Base-by-base conservation (phyloP, 208 protist genomes). In the Trypanosoma boissoni region DNA sequence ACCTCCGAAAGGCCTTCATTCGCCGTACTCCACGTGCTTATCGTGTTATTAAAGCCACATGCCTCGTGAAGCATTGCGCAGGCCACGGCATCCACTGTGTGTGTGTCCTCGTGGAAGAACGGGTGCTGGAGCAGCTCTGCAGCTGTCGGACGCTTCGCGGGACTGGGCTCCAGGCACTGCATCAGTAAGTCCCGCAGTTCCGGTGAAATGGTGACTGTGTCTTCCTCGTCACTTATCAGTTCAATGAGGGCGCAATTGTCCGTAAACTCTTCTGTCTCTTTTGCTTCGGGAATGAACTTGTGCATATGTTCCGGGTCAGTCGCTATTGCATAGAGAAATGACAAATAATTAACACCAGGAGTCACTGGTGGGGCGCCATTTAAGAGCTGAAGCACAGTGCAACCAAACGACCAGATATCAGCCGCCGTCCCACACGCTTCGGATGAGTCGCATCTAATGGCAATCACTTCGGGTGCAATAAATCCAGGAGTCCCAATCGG, bases 381-480 rank as follows among this genome's bases (percentile, higher is more conserved):
- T 20, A 81, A 39, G 46, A 83, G 64, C 57, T 83, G 64, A 8
- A 81, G 32, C 12, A 80, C 18, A 6, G 74, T 83, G 68, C 69
- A 72, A 14, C 69, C 77, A 29, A 83, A 56, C 23, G 58, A 66
- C 72, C 73, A 83, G 14, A 83, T 42, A 58, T 83, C 77, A 4
- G 73, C 65, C 0, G 73, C 20, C 6, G 59, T 7, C 26, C 28
- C 34, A 34, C 24, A 54, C 20, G 39, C 18, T 21, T 51, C 48
- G 49, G 5, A 29, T 3, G 26, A 3, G 20, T 10, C 37, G 16
- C 34, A 29, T 41, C 23, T n/a, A 5, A 44, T 14, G 18, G 3
- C 23, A 21, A 81, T 64, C 18, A 81, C 44, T 24, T 84, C 77
- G 14, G 77, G 77, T 32, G 77, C 56, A 36, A 84, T 83, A 54